Base-by-base conservation (phyloP, 371 early-diverging fungal genomes). In the Choanephora cucurbitarum region DNA sequence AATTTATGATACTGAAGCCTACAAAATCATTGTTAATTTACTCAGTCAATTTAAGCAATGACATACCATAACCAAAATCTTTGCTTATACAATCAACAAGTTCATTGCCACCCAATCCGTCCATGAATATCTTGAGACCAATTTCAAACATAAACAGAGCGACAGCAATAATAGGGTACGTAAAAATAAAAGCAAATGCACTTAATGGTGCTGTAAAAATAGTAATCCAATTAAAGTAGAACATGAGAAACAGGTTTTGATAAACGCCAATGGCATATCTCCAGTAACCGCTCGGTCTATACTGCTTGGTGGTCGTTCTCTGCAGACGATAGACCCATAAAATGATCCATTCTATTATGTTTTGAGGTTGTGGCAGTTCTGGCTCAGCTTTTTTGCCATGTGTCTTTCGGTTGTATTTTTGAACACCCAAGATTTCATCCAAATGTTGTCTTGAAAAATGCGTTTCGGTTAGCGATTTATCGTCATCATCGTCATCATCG, bases 1-100 rank as follows among this genome's bases (percentile, higher is more conserved):
- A 74, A 56, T 71, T 74, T 21, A 69, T 63, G 10, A 69, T 52
- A 15, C 72, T 52, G 42, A 71, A 63, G 17, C 57, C 72, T 72
- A 49, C 15, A 40, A 6, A 40, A 55, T 11, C 18, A 34, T 14
- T 13, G 33, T 24, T 13, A 1, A 6, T 23, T n/a, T 28, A 9
- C 28, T 15, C n/a, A 31, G 31, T 31, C 44, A 21, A 22, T 1
- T 49, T 44, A 52, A 6, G 40, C 21, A 17, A 7, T 46, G 7
- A 24, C 22, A 14, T 48, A 54, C 55, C 18, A 31, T 22, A 5
- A 19, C 72, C 75, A 49, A 61, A 66, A 43, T 64, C 55, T 17
- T 44, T 19, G 34, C 69, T 64, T 1, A 66, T 49, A 15, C 48
- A 52, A 23, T 58, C 40, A 8, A 64, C 49, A 6, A 75, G 46